Percentiles rank a stretch among this genome's conserved stretches.
These are phyloP conservation scores for Sporisorium reilianum DNA, from an alignment of 1,284 basidiomycete species.

Conservation along the genomic window DNA sequence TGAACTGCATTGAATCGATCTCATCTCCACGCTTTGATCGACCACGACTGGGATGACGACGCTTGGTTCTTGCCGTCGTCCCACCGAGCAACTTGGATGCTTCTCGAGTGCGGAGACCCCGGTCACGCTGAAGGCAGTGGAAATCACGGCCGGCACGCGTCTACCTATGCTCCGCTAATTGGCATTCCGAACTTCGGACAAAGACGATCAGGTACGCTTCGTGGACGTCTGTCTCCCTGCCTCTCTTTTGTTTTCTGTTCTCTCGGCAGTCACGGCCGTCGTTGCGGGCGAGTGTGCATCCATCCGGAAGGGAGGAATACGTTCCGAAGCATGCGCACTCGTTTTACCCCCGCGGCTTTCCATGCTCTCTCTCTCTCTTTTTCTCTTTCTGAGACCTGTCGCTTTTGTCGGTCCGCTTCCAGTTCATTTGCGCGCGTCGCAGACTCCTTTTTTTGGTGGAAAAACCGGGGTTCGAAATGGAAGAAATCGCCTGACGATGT, in stretches of 20 bases:
- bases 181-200: not conserved
- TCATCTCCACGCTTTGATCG: not conserved
- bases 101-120: not conserved
- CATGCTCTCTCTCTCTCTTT: not conserved
- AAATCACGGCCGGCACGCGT: not conserved
- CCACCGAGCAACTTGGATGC: not conserved
- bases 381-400: too few species aligned
- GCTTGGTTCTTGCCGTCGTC: not conserved
- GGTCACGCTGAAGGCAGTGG: not conserved
- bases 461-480: not conserved
- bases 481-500: too few species aligned
- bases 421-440: too few species aligned
- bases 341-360: too few species aligned
- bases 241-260: not conserved
- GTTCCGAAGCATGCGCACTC: too few species aligned
- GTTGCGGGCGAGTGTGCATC: not conserved
- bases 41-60: not conserved
- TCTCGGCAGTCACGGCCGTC: slow-evolving; percentile 5
- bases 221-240: too few species aligned
- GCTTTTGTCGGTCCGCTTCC: too few species aligned
- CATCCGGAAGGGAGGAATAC: not conserved
- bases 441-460: too few species aligned
- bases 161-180: too few species aligned
- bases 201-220: too few species aligned
- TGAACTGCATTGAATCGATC: too few species aligned